Evolutionary conservation across 2,329 filamentous ascomycete species (phyloP).

Genomic region (Aspergillus ochraceoroseus): DNA sequence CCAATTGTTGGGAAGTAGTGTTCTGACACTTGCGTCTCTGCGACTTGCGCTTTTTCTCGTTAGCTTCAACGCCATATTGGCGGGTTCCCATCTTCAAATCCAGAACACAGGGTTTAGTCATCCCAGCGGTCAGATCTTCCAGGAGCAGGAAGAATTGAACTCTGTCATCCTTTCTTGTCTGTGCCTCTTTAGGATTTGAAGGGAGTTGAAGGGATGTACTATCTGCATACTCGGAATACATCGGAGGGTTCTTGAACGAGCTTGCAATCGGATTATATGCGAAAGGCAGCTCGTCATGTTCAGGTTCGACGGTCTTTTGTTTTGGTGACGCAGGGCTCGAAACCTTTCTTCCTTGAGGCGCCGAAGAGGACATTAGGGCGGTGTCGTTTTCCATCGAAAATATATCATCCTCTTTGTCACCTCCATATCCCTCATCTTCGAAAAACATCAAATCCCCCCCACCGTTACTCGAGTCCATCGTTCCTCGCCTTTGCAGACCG

Average conservation of each 20-base stretch:
- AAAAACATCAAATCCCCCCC: conserved; percentile 87
- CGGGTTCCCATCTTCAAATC: conserved; percentile 98
- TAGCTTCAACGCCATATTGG: conserved; percentile 90
- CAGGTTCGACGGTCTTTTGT: neutral
- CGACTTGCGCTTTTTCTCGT: conserved; percentile 84
- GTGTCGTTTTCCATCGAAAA: conserved; percentile 62
- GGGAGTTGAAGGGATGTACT: conserved; percentile 44
- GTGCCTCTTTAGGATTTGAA: conserved; percentile 71
- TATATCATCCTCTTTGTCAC: conserved; percentile 67
- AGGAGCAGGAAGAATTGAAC: conserved; percentile 90
- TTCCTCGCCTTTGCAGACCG: conserved; percentile 69
- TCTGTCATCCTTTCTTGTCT: conserved; percentile 51
- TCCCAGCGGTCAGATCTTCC: conserved; percentile 91
- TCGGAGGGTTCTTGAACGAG: conserved; percentile 9
- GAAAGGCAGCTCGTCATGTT: neutral
- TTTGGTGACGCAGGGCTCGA: conserved; percentile 17
- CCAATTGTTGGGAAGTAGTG: conserved; percentile 86
- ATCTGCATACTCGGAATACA: conserved; percentile 14
- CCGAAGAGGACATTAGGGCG: conserved; percentile 16
- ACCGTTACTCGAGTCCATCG: conserved; percentile 62
- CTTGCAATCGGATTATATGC: too few species aligned
- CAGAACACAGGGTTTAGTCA: conserved; percentile 94
- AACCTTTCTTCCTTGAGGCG: conserved; percentile 5
- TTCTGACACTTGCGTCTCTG: conserved; percentile 88
- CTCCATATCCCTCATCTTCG: conserved; percentile 80